Base-by-base conservation (phyloP, 129 eudicot genomes). In the Chrysanthemum seticuspe region DNA sequence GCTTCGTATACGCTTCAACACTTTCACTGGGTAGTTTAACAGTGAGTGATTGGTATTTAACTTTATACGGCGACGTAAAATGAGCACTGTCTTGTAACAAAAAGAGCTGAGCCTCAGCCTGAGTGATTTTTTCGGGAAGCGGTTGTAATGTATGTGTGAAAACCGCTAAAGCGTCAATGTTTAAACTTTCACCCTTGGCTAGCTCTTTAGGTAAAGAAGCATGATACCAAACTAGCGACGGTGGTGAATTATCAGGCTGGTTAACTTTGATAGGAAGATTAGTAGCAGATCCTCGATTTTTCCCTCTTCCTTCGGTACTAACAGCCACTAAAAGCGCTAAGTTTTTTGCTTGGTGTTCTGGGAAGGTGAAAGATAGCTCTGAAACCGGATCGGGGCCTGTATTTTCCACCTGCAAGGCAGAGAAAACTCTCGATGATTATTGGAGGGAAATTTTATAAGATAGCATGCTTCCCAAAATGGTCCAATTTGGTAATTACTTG, bases 61-160 rank as follows among this genome's bases (percentile, higher is more conserved):
- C 97, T 0, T 75, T 19, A 70, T 95, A 95, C 12, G 97, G 97
- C 31, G 96, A 88, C 10, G 90, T 75, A 84, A 74, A 90, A 56
- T 86, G 81, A n/a, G 94, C 96, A 72, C 83, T 81, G 29, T 90
- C 99, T 79, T 95, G 96, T 82, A 88, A 90, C 51, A 81, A 62
- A 9, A 95, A 79, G 18, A 95, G 88, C 71, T 95, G 99, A 48
- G 75, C 34, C 73, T 90, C 90, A 54, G 85, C 94, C 75, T 95
- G 99, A 63, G 96, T 84, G 55, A 90, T 91, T 76, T 95, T 88
- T 76, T 90, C 95, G 4, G 99, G 99, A 71, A 94, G 85, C 47
- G 94, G 97, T 58, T 67, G 88, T 76, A 90, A 62, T 12, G 66
- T 2, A 79, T 88, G 96, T 6, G 96, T 83, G 67, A 90, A 95